These are phyloP conservation scores for Phytophthora lateralis DNA, from an alignment of 352 stramenopile genomes.

Conservation along the genomic window DNA sequence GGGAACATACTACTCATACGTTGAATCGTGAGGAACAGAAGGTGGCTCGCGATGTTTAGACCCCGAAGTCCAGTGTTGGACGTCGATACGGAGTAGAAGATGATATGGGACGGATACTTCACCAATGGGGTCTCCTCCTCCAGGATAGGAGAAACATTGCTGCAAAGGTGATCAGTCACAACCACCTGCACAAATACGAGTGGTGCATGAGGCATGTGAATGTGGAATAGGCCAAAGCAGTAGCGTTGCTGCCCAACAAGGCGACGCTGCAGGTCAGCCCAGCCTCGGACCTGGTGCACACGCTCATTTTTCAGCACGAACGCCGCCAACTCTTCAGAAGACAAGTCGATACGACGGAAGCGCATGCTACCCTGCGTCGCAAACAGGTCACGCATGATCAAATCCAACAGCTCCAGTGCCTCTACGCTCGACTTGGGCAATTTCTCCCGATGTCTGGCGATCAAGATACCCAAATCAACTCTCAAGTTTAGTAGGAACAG, in stretches of 20 bases:
- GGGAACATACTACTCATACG: conserved; percentile 72
- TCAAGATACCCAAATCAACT: conserved; percentile 59
- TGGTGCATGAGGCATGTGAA: conserved; percentile 71
- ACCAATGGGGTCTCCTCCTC: conserved; percentile 50
- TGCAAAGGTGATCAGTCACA: conserved; percentile 72
- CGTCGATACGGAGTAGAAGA: conserved; percentile 89
- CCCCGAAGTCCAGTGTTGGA: conserved; percentile 78
- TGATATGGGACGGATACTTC: conserved; percentile 67
- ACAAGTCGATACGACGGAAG: conserved; percentile 79
- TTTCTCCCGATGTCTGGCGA: conserved; percentile 55
- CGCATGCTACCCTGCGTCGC: conserved; percentile 82
- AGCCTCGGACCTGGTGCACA: conserved; percentile 74
- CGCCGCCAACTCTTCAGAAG: conserved; percentile 63
- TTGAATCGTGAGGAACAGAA: conserved; percentile 86
- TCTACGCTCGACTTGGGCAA: conserved; percentile 57
- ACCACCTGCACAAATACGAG: conserved; percentile 82
- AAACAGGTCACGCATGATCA: conserved; percentile 86
- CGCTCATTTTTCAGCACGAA: conserved; percentile 83
- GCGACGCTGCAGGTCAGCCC: conserved; percentile 66
- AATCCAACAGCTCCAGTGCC: conserved; percentile 79
- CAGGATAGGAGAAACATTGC: conserved; percentile 68
- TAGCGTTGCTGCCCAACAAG: conserved; percentile 70
- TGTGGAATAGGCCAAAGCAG: conserved; percentile 86
- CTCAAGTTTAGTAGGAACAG: conserved; percentile 78
- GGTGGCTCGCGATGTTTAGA: conserved; percentile 81